Conservation (phyloP, 225 moss, liverwort and hornwort species). For the Marchantia paleacea region DNA sequence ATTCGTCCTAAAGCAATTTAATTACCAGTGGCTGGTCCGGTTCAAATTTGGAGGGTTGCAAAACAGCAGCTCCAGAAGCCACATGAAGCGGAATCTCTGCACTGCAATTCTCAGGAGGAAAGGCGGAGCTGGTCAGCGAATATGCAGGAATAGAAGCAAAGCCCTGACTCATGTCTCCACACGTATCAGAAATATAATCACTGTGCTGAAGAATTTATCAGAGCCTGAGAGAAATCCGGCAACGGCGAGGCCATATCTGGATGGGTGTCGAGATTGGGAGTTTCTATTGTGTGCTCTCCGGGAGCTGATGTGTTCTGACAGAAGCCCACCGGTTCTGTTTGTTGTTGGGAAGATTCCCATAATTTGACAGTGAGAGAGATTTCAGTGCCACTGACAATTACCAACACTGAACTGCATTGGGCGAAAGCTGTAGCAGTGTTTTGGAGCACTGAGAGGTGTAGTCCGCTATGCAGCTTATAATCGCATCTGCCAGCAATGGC, state of each 20-base stretch:
- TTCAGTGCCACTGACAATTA: neutral
- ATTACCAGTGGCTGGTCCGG: neutral
- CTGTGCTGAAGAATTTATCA: neutral
- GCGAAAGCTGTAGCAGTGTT: neutral
- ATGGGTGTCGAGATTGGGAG: neutral
- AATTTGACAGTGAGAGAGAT: neutral
- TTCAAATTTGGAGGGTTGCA: neutral
- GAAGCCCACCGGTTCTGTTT: neutral
- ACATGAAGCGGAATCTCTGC: too few species aligned
- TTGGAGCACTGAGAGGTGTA: neutral
- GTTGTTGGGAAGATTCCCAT: neutral
- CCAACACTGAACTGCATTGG: neutral
- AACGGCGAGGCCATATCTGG: neutral
- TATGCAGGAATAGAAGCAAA: neutral
- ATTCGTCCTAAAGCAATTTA: neutral
- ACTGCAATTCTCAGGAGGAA: too few species aligned
- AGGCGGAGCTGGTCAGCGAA: too few species aligned
- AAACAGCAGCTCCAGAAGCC: neutral
- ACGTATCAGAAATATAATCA: neutral
- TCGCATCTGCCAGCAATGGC: neutral
- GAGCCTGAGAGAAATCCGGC: neutral
- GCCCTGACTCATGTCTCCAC: neutral
- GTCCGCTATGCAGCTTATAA: slow-evolving; percentile 12
- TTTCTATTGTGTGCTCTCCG: neutral
- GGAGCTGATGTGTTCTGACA: neutral